Percentiles rank a stretch among this genome's conserved stretches.
These are phyloP conservation scores for Verticillium klebahnii DNA, from an alignment of 2,329 filamentous ascomycete genomes.

Conservation along the genomic window DNA sequence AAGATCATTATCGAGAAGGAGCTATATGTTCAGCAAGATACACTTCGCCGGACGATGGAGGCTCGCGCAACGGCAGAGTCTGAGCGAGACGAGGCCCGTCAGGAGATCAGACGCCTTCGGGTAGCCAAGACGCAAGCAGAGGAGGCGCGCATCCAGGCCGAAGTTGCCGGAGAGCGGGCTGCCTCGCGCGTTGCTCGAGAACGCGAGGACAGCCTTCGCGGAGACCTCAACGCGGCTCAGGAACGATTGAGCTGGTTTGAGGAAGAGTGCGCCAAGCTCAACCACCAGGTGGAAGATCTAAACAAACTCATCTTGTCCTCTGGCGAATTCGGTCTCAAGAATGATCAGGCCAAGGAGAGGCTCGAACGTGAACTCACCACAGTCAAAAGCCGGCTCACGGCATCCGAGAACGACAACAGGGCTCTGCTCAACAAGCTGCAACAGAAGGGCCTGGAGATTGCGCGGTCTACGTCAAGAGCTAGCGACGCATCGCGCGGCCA, in stretches of 20 bases:
- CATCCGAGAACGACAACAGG: slow-evolving; percentile 94
- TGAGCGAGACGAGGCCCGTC: slow-evolving; percentile 83
- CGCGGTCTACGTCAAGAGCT: slow-evolving; percentile 79
- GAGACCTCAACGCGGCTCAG: slow-evolving; percentile 76
- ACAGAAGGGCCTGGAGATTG: slow-evolving; percentile 95
- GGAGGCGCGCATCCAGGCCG: slow-evolving; percentile 77
- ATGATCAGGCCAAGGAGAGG: slow-evolving; percentile 91
- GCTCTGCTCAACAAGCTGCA: slow-evolving; percentile 95
- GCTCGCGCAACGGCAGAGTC: slow-evolving; percentile 74
- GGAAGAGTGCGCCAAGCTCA: slow-evolving; percentile 70
- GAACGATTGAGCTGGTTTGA: slow-evolving; percentile 75
- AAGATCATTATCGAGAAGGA: slow-evolving; percentile 99
- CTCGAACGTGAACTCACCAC: slow-evolving; percentile 88
- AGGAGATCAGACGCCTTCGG: slow-evolving; percentile 76
- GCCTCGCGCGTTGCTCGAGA: slow-evolving; percentile 76
- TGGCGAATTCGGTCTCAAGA: slow-evolving; percentile 81
- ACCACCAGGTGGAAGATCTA: slow-evolving; percentile 76
- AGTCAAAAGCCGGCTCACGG: slow-evolving; percentile 80
- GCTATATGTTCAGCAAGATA: slow-evolving; percentile 92
- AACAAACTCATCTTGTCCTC: slow-evolving; percentile 86
- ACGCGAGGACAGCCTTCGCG: slow-evolving; percentile 69
- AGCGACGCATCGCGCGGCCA: slow-evolving; percentile 79
- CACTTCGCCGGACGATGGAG: slow-evolving; percentile 79
- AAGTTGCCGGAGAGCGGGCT: slow-evolving; percentile 73
- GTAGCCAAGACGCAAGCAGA: slow-evolving; percentile 82